Conservation (phyloP, 2,329 filamentous ascomycete genomes). For the Monosporascus sp. region DNA sequence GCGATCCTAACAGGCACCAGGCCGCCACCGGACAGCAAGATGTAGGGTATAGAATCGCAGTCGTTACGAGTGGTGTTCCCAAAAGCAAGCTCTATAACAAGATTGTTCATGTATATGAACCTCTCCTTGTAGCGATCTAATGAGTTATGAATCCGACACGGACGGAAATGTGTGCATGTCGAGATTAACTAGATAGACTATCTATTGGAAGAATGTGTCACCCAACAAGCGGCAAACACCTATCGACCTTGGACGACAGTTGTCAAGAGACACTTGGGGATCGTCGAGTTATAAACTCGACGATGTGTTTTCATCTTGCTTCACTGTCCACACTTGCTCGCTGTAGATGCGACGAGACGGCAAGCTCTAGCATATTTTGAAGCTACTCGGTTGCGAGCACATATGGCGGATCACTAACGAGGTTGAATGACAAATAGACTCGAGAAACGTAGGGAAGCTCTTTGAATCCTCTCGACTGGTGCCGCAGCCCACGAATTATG, state of each 20-base stretch:
- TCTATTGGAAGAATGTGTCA: constrained; percentile 11
- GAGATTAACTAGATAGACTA: not conserved
- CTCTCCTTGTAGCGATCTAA: too few relatives aligned
- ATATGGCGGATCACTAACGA: not conserved
- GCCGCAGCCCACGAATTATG: too few relatives aligned
- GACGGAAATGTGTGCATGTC: too few relatives aligned
- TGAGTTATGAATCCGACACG: too few relatives aligned
- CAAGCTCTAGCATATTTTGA: constrained; percentile 64
- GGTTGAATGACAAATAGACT: not conserved
- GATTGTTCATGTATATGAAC: not conserved
- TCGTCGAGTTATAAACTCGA: constrained; percentile 13
- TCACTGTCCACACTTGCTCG: constrained; percentile 66
- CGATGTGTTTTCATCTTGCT: constrained; percentile 48
- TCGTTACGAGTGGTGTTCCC: not conserved
- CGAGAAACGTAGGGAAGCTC: not conserved
- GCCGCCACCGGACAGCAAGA: constrained; percentile 26
- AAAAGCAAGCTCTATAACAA: not conserved
- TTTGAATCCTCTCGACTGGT: too few relatives aligned
- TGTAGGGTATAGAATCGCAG: constrained; percentile 15
- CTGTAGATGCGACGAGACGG: constrained; percentile 47
- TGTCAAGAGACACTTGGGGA: constrained; percentile 15
- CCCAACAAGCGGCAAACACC: constrained; percentile 19
- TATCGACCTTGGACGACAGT: constrained; percentile 13
- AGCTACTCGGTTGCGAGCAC: constrained; percentile 29
- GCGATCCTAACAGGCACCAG: constrained; percentile 14